A percentile compares a stretch with the other conserved stretches of the same genome.
Conservation (phyloP, 768 basidiomycete genomes). For the Asterophora parasitica region DNA sequence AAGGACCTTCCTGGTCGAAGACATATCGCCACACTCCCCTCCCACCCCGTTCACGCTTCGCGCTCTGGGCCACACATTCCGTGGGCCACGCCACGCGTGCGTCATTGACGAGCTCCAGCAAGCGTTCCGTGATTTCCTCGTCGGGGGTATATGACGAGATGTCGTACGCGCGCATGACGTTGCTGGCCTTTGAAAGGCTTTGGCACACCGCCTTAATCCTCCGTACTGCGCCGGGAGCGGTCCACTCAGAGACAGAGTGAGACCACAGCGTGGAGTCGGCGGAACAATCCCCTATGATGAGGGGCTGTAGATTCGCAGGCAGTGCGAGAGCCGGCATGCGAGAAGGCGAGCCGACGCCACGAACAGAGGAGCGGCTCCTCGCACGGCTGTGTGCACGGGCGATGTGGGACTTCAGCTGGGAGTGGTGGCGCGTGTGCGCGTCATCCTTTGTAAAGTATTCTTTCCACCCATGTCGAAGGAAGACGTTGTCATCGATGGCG, state of each 20-base stretch:
- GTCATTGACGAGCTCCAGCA: conserved; percentile 74
- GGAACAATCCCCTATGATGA: conserved; percentile 72
- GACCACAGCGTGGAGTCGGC: conserved; percentile 65
- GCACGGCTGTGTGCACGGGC: conserved; percentile 18
- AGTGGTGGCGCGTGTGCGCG: conserved; percentile 20
- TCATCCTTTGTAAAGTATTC: conserved; percentile 38
- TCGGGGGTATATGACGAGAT: conserved; percentile 56
- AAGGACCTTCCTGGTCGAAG: conserved; percentile 77
- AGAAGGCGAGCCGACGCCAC: conserved; percentile 19
- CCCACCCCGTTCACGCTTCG: conserved; percentile 46
- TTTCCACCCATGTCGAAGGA: conserved; percentile 61
- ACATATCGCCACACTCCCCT: conserved; percentile 74
- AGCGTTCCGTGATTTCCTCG: conserved; percentile 61
- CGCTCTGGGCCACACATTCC: conserved; percentile 53
- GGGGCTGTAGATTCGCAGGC: conserved; percentile 47
- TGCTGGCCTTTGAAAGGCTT: conserved; percentile 56
- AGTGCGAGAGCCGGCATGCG: conserved; percentile 18
- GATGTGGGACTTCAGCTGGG: conserved; percentile 23
- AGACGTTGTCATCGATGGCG: conserved; percentile 64
- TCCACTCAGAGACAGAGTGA: conserved; percentile 57
- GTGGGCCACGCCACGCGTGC: conserved; percentile 75
- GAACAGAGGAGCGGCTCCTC: conserved; percentile 18
- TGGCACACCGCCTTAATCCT: conserved; percentile 73
- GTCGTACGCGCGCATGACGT: conserved; percentile 66
- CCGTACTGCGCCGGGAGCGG: conserved; percentile 52